Conservation (phyloP, 805 yeast genomes). For the Martiniozyma abietophila region DNA sequence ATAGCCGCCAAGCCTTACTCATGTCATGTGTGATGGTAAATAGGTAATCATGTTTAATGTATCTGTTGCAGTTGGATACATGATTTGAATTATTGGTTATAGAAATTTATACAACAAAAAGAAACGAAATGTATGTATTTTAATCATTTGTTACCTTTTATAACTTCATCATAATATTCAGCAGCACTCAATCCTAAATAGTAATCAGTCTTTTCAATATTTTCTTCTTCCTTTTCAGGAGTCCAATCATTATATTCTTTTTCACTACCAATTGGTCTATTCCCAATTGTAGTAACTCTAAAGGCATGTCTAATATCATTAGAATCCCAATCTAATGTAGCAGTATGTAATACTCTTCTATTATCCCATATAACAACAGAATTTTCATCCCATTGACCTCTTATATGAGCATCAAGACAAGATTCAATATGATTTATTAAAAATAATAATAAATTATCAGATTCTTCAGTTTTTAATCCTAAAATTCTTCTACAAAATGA, state of each 20-base stretch:
- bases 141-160: constrained; percentile 4
- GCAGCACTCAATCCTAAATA: constrained; percentile 12
- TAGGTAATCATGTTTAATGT: too few species aligned
- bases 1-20: too few species aligned
- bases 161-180: constrained; percentile 12
- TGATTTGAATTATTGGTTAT: background rate
- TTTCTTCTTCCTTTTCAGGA: constrained; percentile 17
- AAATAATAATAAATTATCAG: constrained; percentile 47
- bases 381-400: constrained; percentile 62
- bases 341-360: constrained; percentile 59
- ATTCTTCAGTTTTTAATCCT: constrained; percentile 65
- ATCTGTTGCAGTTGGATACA: too few species aligned
- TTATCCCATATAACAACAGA: constrained; percentile 73
- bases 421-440: constrained; percentile 42
- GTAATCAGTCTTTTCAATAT: constrained; percentile 12
- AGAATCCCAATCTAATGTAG: constrained; percentile 59
- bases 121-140: constrained; percentile 9
- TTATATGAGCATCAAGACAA: constrained; percentile 49
- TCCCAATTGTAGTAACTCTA: constrained; percentile 64
- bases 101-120: constrained; percentile 8
- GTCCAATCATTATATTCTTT: constrained; percentile 23
- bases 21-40: too few species aligned
- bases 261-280: constrained; percentile 39
- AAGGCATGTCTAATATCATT: constrained; percentile 61
- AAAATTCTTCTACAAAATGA: constrained; percentile 58